A percentile compares a stretch with the other conserved stretches of the same genome.
Evolutionary conservation across 805 yeast genomes (phyloP).

Genomic region (Myxozyma vanderwaltii): DNA sequence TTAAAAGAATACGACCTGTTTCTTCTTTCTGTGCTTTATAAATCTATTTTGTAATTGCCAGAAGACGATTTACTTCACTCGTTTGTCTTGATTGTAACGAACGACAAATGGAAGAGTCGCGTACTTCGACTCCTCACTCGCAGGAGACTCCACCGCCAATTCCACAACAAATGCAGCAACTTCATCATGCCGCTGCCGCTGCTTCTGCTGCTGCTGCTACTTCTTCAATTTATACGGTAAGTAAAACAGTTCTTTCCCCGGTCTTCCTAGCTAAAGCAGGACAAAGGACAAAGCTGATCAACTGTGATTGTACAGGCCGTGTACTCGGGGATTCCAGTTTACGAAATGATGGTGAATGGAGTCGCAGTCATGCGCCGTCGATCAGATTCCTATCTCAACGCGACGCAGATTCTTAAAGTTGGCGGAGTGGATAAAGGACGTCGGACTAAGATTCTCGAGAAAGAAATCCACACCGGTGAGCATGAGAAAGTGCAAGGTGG

Average conservation of each 20-base stretch:
- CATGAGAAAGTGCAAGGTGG: slow-evolving; percentile 77
- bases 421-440: slow-evolving; percentile 69
- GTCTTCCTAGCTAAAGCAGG: too few species aligned
- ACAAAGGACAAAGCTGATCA: too few species aligned
- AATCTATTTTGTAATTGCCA: too few species aligned
- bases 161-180: slow-evolving; percentile 9
- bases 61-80: too few species aligned
- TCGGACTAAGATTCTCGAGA: slow-evolving; percentile 63
- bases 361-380: slow-evolving; percentile 69
- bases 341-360: slow-evolving; percentile 62
- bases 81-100: too few species aligned
- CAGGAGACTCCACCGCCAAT: slow-evolving; percentile 33
- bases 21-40: too few species aligned
- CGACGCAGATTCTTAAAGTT: slow-evolving; percentile 68
- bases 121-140: slow-evolving; percentile 28
- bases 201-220: slow-evolving; percentile 5
- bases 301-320: slow-evolving; percentile 50
- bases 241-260: background rate
- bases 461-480: slow-evolving; percentile 62
- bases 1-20: too few species aligned
- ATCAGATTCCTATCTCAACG: slow-evolving; percentile 66
- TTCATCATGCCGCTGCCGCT: background rate
- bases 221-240: slow-evolving; percentile 26
- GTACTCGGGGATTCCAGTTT: slow-evolving; percentile 62
- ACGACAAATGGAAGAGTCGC: slow-evolving; percentile 15